Percentiles rank a stretch among this genome's conserved stretches.
phyloP scores from a whole-genome alignment of 768 basidiomycete genomes.

The Podaxis carcinomalis region DNA sequence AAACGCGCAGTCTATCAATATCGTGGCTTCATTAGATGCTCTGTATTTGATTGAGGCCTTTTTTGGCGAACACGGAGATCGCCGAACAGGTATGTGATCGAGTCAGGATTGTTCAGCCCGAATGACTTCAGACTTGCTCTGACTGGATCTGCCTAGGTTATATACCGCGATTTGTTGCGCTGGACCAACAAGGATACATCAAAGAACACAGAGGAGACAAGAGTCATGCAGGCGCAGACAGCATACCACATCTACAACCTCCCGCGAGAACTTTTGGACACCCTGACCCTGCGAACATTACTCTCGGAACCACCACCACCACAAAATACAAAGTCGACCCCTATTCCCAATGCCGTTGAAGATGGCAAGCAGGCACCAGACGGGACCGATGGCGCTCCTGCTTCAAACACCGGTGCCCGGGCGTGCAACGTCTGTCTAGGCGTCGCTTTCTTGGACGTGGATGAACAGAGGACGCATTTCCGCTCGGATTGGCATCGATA shows the following conservation, averaged over 20 bases:
- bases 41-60: neutral
- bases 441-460: constrained; percentile 64
- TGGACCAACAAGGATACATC: neutral
- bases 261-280: constrained; percentile 63
- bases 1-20: neutral
- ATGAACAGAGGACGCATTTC: constrained; percentile 83
- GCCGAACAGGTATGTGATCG: neutral
- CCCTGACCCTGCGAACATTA: constrained; percentile 64
- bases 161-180: neutral
- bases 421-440: constrained; percentile 74
- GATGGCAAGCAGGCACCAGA: neutral
- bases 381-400: constrained; percentile 18
- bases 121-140: neutral
- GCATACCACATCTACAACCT: constrained; percentile 67
- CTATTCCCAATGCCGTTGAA: neutral
- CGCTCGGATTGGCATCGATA: constrained; percentile 98
- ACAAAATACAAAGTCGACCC: constrained; percentile 29
- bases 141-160: neutral
- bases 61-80: constrained; percentile 5
- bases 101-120: constrained; percentile 2
- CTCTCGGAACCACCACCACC: constrained; percentile 31
- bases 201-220: neutral
- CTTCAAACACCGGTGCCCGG: constrained; percentile 38
- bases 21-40: neutral
- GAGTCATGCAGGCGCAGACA: constrained; percentile 1